Base-by-base conservation (phyloP, 495 filamentous ascomycete genomes). In the Tuber indicum region DNA sequence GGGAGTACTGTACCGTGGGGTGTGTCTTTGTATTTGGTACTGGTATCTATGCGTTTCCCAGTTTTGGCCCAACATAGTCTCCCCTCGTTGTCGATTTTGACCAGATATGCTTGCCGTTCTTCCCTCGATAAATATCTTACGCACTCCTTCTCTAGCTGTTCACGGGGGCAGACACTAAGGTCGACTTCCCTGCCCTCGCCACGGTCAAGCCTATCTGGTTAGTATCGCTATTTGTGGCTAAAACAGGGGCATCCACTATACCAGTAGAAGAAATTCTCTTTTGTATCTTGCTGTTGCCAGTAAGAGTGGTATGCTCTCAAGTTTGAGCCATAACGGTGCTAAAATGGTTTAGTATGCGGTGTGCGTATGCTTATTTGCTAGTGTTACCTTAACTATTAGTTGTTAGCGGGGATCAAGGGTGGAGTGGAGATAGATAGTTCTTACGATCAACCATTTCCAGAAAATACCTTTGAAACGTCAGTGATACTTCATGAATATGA, bases 221-320 rank as follows among this genome's bases (percentile, higher is more conserved):
- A 43, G 39, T 32, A 74, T 74, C 7, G 9, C n/a, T 74, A 43
- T 74, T 45, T 8, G 26, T 42, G 32, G 45, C 17, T 39, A 32
- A 74, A n/a, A 26, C 32, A 17, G 66, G 74, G 62, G 26, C 19
- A 45, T 23, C 44, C 5, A 43, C 23, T 17, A 21, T 26, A 77
- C 94, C 94, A 97, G 84, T 93, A 94, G 84, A 97, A 98, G 87
- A 96, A 98, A 82, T 95, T 97, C 84, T 98, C 90, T 12, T 88
- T 88, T 0, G 92, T 94, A 17, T 91, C 86, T 3, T 88, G 86
- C 75, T 88, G 88, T 84, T 94, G 93, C 94, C 94, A 98, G 75
- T 91, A 89, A 52, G 88, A 87, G 83, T 98, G 94, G 80, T 98
- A 98, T 19, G 88, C 87, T n/a, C 91, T 87, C 47, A 97, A 85